Conservation (phyloP, 331 rosid species). For the Quercus phellos region DNA sequence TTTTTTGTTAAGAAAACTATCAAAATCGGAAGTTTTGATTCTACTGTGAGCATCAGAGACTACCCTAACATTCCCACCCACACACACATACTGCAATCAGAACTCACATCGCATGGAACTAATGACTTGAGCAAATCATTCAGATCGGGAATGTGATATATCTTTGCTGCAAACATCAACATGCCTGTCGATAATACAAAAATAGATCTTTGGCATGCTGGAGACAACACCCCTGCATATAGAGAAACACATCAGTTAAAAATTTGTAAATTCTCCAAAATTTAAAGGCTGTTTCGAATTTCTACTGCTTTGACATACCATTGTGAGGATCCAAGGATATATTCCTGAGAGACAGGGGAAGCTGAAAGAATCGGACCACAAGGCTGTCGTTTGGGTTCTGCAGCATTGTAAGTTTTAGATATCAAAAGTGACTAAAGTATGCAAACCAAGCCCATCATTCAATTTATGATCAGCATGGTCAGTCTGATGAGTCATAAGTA, state of each 20-base stretch:
- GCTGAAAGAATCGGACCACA: conserved; percentile 67
- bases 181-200: conserved; percentile 66
- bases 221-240: conserved; percentile 56
- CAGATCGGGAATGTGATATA: conserved; percentile 69
- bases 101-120: conserved; percentile 64
- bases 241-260: conserved; percentile 18
- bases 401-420: conserved; percentile 17
- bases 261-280: conserved; percentile 4
- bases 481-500: neutral
- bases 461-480: neutral
- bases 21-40: conserved; percentile 3
- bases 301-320: conserved; percentile 40
- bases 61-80: neutral
- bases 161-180: conserved; percentile 73
- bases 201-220: conserved; percentile 66
- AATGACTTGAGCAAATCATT: conserved; percentile 57
- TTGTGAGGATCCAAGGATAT: conserved; percentile 52
- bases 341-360: conserved; percentile 79
- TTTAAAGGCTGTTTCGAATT: neutral
- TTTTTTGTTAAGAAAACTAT: conserved; percentile 2
- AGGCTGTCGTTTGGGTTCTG: conserved; percentile 70
- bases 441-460: neutral
- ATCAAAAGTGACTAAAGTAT: neutral
- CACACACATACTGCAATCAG: neutral
- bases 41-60: conserved; percentile 4